A percentile compares a stretch with the other conserved stretches of the same genome.
Conservation (phyloP, 2,329 filamentous ascomycete species). For the Cercospora sp. region DNA sequence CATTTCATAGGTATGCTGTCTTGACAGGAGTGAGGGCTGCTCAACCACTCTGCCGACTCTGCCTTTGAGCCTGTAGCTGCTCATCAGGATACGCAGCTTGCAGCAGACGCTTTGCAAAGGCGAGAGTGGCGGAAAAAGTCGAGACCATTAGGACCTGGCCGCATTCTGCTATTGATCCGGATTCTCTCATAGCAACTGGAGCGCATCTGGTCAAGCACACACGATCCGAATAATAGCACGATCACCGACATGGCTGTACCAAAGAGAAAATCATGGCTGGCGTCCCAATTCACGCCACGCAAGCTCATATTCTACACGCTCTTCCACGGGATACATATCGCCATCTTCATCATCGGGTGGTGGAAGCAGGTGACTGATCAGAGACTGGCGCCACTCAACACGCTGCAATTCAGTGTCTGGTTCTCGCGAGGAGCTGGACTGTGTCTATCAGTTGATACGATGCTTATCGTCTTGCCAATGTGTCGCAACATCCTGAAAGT, state of each 20-base stretch:
- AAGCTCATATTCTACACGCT: constrained; percentile 41
- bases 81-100: background rate
- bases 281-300: constrained; percentile 37
- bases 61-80: background rate
- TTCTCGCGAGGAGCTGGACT: constrained; percentile 90
- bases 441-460: constrained; percentile 77
- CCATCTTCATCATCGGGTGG: constrained; percentile 42
- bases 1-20: background rate
- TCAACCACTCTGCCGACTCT: background rate
- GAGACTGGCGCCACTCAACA: constrained; percentile 75
- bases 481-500: constrained; percentile 86
- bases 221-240: background rate
- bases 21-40: background rate
- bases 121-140: background rate
- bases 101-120: background rate
- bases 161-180: background rate
- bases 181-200: background rate
- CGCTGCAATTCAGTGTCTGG: constrained; percentile 86
- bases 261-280: constrained; percentile 36
- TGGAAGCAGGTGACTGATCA: constrained; percentile 67
- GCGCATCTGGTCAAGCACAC: background rate
- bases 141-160: background rate
- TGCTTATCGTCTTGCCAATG: constrained; percentile 89
- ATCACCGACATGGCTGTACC: constrained; percentile 23
- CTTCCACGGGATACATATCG: constrained; percentile 42